phyloP scores from a whole-genome alignment of 805 yeast genomes.

The Komagataella kurtzmanii region DNA sequence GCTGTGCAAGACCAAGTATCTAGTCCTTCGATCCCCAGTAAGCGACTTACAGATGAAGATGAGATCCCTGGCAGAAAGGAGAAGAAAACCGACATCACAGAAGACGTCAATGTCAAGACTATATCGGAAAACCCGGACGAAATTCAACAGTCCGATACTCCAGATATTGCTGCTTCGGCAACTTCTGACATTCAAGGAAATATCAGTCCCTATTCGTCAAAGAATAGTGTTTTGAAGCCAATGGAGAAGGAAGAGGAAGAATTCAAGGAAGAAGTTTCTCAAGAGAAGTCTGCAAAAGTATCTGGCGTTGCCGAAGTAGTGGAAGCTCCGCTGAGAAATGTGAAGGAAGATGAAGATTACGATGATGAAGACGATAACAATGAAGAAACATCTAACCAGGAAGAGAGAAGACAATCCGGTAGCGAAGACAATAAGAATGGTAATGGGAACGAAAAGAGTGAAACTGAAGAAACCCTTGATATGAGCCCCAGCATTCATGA shows the following conservation, averaged over 20 bases:
- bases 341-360: conserved; percentile 23
- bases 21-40: not conserved
- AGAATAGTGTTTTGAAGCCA: conserved; percentile 16
- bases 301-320: conserved; percentile 1
- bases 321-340: conserved; percentile 18
- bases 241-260: conserved; percentile 15
- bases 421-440: not conserved
- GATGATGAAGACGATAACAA: conserved; percentile 15
- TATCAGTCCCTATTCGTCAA: not conserved
- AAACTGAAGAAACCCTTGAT: not conserved
- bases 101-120: not conserved
- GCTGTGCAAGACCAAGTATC: not conserved
- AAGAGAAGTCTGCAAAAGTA: not conserved
- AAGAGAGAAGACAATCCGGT: conserved; percentile 1
- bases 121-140: not conserved
- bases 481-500: not conserved
- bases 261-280: conserved; percentile 1
- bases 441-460: not conserved
- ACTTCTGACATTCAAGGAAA: not conserved
- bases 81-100: not conserved
- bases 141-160: not conserved
- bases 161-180: not conserved
- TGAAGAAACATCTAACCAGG: conserved; percentile 1
- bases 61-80: not conserved
- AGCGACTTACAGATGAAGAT: not conserved